These are phyloP conservation scores for Talaromyces sp. DNA, from an alignment of 2,329 filamentous ascomycete genomes.

Conservation along the genomic window DNA sequence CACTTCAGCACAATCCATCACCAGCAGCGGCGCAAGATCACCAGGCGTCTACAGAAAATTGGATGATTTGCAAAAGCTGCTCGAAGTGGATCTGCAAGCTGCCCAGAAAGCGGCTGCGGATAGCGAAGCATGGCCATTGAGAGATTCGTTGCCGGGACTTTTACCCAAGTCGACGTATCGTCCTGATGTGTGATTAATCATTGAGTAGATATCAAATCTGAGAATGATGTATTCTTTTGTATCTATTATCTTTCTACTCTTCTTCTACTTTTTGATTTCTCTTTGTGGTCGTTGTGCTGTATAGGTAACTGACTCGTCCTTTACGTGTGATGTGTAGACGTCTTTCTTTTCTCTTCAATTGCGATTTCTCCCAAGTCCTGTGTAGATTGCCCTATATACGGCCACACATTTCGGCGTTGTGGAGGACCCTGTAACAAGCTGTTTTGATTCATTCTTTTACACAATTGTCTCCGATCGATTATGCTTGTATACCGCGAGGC, in stretches of 20 bases:
- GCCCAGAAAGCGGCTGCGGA: constrained; percentile 6
- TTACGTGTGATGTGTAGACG: neutral
- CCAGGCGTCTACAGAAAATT: constrained; percentile 9
- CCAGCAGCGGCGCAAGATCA: neutral
- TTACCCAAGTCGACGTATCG: constrained; percentile 11
- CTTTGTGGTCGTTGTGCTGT: neutral
- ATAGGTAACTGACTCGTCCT: neutral
- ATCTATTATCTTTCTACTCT: neutral
- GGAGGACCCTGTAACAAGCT: no score
- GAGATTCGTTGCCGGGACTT: constrained; percentile 3
- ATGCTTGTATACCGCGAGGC: no score
- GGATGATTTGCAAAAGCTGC: constrained; percentile 4
- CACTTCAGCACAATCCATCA: neutral
- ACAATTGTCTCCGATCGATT: no score
- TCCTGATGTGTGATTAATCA: neutral
- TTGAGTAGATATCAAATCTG: neutral
- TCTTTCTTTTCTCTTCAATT: neutral
- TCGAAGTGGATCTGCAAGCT: constrained; percentile 9
- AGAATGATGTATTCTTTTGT: neutral
- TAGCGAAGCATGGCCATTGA: constrained; percentile 8
- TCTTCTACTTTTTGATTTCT: neutral
- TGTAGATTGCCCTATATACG: neutral
- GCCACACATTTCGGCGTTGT: no score
- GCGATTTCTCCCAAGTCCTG: neutral
- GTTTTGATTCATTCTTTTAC: no score